These are phyloP conservation scores for Yarrowia porcina DNA, from an alignment of 805 yeast species.

Conservation along the genomic window DNA sequence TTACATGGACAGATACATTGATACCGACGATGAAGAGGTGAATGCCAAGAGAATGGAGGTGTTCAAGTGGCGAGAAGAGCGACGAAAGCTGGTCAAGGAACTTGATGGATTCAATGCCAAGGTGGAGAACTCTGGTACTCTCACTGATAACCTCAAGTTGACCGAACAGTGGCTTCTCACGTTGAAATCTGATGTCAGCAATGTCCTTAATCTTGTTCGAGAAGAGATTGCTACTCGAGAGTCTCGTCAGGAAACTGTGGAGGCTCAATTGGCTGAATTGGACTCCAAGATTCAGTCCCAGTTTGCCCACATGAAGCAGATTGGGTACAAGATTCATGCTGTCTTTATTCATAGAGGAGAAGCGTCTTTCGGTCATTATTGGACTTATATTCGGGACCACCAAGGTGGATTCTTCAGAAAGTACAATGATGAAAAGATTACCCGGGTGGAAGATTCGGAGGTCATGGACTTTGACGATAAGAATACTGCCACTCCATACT, in stretches of 20 bases:
- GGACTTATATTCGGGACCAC: slow-evolving; percentile 87
- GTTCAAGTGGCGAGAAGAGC: slow-evolving; percentile 53
- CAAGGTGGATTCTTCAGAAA: slow-evolving; percentile 68
- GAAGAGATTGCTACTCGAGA: slow-evolving; percentile 49
- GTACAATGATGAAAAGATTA: slow-evolving; percentile 94
- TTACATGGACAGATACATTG: slow-evolving; percentile 84
- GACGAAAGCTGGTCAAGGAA: slow-evolving; percentile 26
- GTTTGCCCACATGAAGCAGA: slow-evolving; percentile 55
- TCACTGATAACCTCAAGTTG: slow-evolving; percentile 52
- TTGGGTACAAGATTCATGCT: slow-evolving; percentile 83
- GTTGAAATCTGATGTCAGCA: slow-evolving; percentile 29
- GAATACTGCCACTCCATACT: slow-evolving; percentile 92
- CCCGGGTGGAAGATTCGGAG: slow-evolving; percentile 61
- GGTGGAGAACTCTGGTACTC: slow-evolving; percentile 44
- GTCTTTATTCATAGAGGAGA: slow-evolving; percentile 94
- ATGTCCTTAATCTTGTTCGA: slow-evolving; percentile 38
- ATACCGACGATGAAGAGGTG: slow-evolving; percentile 53
- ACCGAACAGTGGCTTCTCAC: slow-evolving; percentile 56
- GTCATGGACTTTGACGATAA: slow-evolving; percentile 36
- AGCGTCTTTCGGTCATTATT: slow-evolving; percentile 94
- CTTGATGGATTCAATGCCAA: slow-evolving; percentile 12
- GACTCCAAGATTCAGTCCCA: slow-evolving; percentile 53
- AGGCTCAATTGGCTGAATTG: slow-evolving; percentile 45
- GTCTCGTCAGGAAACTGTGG: slow-evolving; percentile 45
- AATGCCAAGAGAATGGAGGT: slow-evolving; percentile 54